Evolutionary conservation across 2,329 filamentous ascomycete species (phyloP), one percentile per base, ranked within the genome.

Genomic region (Botrytis porri): DNA sequence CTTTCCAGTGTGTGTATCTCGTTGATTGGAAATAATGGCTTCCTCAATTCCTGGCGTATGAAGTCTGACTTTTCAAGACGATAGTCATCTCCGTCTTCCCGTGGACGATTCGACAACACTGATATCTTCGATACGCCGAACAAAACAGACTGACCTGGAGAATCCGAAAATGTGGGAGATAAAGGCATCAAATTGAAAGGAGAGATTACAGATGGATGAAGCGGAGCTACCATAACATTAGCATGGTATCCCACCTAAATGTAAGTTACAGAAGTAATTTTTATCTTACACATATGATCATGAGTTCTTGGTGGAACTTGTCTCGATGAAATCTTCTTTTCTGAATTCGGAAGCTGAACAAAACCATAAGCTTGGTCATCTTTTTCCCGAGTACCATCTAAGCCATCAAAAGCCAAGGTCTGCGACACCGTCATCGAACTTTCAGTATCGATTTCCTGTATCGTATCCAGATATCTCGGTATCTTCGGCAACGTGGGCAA

Each of bases 41-140:
- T 61, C 7, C 59, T 64, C n/a, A 73, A 39, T 25, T 69, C 29
- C 35, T 59, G 37, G 25, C 71, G 65, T 69, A 73, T 69, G 8
- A 43, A 62, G 43, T 73, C 71, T 3, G 71, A 73, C 20, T 57
- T 69, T 37, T 70, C 59, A 9, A 73, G 59, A 25, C 67, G 65
- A 16, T 72, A 69, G 35, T 69, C 70, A 16, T 39, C 51, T 45
- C 43, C 70, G 25, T 45, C 54, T n/a, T 45, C 48, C 9, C 18
- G 35, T 20, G 63, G 51, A 35, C 14, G 70, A 10, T 72, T 57
- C 32, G 65, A 72, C 29, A 67, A 29, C 20, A 35, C 37, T 35
- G 51, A 43, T 61, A 72, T 72, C 32, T 61, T 67, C 3, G 54
- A 72, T 39, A 43, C 8, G 39, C 35, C 65, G 20, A 32, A 57